phyloP scores from a whole-genome alignment of 495 filamentous ascomycete species.

The Penicillium cosmopolitanum region DNA sequence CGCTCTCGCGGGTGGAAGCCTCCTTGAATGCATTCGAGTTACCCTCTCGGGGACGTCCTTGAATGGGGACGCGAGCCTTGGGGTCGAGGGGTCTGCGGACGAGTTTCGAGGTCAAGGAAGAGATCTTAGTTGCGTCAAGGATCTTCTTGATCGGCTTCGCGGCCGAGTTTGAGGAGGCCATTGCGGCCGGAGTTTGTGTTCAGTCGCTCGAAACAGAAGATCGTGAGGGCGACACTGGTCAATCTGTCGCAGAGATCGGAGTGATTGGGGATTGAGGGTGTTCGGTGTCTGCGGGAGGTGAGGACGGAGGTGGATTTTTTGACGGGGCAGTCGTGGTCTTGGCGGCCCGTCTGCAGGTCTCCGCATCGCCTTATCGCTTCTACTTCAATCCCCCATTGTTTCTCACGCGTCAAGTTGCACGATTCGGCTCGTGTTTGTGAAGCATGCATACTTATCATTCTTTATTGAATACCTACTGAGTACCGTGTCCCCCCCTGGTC shows the following conservation, averaged over 20 bases:
- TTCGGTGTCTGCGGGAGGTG: conserved; percentile 23
- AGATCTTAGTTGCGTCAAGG: conserved; percentile 51
- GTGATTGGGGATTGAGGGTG: conserved; percentile 13
- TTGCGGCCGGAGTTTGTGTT: conserved; percentile 36
- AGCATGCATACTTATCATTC: conserved; percentile 2
- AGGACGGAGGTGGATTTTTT: conserved; percentile 39
- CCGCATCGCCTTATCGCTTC: conserved; percentile 31
- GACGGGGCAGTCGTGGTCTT: conserved; percentile 32
- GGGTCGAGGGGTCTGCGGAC: conserved; percentile 45
- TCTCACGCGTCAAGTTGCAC: neutral
- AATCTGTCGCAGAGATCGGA: conserved; percentile 15
- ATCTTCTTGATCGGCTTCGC: conserved; percentile 42
- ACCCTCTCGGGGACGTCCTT: conserved; percentile 41
- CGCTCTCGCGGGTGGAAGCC: conserved; percentile 40
- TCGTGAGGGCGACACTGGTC: neutral
- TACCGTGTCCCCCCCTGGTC: neutral
- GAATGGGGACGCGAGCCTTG: conserved; percentile 34
- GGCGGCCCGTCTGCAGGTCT: conserved; percentile 29
- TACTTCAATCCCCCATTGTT: conserved; percentile 1
- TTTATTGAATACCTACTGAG: conserved; percentile 8
- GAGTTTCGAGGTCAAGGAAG: conserved; percentile 38
- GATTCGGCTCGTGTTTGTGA: neutral
- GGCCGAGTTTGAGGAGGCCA: conserved; percentile 41
- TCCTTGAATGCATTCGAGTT: conserved; percentile 49
- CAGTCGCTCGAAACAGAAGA: conserved; percentile 12